phyloP scores from a whole-genome alignment of 2,329 filamentous ascomycete species.

The Ceratocystis diversiconidia region DNA sequence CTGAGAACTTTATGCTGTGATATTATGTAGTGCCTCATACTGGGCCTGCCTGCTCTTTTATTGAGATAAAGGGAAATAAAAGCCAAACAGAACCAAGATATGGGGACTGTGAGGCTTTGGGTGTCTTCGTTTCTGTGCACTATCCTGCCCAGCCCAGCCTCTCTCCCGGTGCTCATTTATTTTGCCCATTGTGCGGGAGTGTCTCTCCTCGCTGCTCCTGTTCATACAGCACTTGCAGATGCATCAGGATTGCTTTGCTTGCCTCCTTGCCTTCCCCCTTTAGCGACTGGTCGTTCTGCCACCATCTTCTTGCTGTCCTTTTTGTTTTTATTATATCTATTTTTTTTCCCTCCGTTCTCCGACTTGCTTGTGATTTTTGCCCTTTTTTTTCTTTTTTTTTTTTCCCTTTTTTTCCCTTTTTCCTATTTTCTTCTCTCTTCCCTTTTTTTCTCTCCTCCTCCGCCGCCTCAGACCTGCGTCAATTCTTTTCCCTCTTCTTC shows the following conservation, averaged over 20 bases:
- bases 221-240: neutral
- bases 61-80: too few species aligned
- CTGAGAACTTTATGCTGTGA: too few species aligned
- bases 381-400: neutral
- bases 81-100: too few species aligned
- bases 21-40: too few species aligned
- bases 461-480: neutral
- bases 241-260: slow-evolving; percentile 1
- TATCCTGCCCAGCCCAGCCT: too few species aligned
- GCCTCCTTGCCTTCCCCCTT: neutral
- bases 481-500: neutral
- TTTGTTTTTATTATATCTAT: neutral
- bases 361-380: neutral
- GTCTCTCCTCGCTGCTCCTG: neutral
- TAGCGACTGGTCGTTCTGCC: neutral
- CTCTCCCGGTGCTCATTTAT: too few species aligned
- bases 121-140: too few species aligned
- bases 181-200: too few species aligned
- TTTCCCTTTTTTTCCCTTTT: neutral
- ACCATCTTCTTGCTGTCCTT: neutral
- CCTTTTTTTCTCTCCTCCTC: neutral
- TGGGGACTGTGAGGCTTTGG: too few species aligned
- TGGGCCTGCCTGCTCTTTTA: too few species aligned
- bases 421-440: neutral
- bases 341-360: neutral